Base-by-base conservation (phyloP, 164 flowering plant species). In the Sedum album region DNA sequence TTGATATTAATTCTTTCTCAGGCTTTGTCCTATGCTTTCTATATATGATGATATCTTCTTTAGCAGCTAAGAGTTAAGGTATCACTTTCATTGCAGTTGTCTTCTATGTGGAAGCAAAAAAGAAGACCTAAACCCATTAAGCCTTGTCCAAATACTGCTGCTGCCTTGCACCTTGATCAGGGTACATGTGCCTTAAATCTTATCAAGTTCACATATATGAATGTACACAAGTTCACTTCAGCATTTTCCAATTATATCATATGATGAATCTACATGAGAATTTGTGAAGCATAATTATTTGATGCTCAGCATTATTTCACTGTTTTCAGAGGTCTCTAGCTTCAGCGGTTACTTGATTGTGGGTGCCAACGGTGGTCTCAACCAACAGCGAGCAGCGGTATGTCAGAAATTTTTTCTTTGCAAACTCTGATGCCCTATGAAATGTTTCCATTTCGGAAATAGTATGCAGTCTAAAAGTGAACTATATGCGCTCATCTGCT, bases 281-380 rank as follows among this genome's bases (percentile, higher is more conserved):
- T 49, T 49, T 49, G 55, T 18, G 10, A 11, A 49, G 46, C 25
- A 23, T 49, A 49, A 4, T 49, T 21, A 23, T 49, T 18, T 5
- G 23, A 18, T 49, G 55, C 55, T 49, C n/a, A n/a, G 21, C 6
- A 49, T 9, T 4, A 18, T 4, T 49, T 49, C 55, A n/a, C 55
- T 49, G 55, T 10, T 49, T 49, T 49, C 85, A 61, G 85, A 83
- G 60, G 67, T 81, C 75, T 83, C 86, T 48, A 73, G 76, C 68
- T 83, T 96, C 49, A 93, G 87, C 79, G 98, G 98, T 60, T 91
- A 76, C 76, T 83, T 93, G 65, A 91, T 93, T 66, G 81, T 93
- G 75, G 98, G 91, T 77, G 98, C 98, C 67, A 93, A 93, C 81
- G 98, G 98, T 76, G 98, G 98, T 60, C 76, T 93, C 78, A 93